Percentiles rank a stretch among this genome's conserved stretches.
These are phyloP conservation scores for Rubus idaeus DNA, from an alignment of 306 rosid genomes.

Conservation along the genomic window DNA sequence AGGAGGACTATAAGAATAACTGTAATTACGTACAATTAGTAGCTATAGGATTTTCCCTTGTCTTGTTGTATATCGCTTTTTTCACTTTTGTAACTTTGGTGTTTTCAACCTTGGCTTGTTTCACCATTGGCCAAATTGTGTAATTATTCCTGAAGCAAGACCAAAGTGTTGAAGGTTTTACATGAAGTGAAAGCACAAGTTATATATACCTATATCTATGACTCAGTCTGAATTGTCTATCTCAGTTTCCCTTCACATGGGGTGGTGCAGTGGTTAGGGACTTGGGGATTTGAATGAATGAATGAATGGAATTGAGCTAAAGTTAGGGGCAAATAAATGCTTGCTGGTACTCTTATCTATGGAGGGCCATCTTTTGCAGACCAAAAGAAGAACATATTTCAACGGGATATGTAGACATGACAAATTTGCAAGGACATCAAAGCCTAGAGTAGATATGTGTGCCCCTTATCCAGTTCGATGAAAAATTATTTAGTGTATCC, in stretches of 20 bases:
- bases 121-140: constrained; percentile 13
- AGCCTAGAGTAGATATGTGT: constrained; percentile 20
- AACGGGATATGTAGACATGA: neutral
- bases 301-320: neutral
- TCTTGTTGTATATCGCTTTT: constrained; percentile 35
- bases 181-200: neutral
- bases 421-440: constrained; percentile 14
- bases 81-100: constrained; percentile 8
- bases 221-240: neutral
- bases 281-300: neutral
- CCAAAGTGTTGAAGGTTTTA: constrained; percentile 23
- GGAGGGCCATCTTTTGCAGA: constrained; percentile 1
- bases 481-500: neutral
- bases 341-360: neutral
- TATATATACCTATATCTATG: neutral
- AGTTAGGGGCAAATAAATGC: constrained; percentile 11
- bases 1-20: constrained; percentile 23
- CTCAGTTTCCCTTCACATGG: constrained; percentile 2
- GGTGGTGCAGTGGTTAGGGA: constrained; percentile 7
- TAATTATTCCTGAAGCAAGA: neutral
- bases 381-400: constrained; percentile 16
- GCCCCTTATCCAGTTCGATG: neutral
- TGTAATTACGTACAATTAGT: constrained; percentile 32
- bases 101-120: constrained; percentile 58
- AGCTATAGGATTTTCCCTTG: constrained; percentile 18